Conservation (phyloP, 768 basidiomycete species). For the Hygrophoropsis aurantiaca region DNA sequence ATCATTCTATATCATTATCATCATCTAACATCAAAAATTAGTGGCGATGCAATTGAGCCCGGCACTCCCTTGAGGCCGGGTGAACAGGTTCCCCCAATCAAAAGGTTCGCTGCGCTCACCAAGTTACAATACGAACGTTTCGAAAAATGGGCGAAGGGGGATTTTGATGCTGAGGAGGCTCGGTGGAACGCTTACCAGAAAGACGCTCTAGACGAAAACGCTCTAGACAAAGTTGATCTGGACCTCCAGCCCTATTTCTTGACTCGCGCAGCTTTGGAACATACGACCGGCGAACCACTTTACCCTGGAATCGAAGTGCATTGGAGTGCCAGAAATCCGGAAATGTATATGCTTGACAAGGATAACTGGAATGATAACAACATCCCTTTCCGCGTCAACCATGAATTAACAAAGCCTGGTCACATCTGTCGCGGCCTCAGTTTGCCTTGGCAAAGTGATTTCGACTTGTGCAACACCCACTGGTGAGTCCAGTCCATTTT, state of each 20-base stretch:
- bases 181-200: constrained; percentile 4
- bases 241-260: constrained; percentile 21
- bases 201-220: too few species aligned
- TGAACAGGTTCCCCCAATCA: neutral
- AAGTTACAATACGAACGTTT: constrained; percentile 31
- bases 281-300: constrained; percentile 30
- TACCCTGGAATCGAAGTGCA: constrained; percentile 35
- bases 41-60: constrained; percentile 14
- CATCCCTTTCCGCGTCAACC: constrained; percentile 26
- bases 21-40: neutral
- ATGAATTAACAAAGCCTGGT: constrained; percentile 21
- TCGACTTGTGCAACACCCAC: constrained; percentile 28
- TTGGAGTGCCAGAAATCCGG: constrained; percentile 26
- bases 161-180: constrained; percentile 9
- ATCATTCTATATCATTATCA: neutral
- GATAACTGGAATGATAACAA: neutral
- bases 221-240: constrained; percentile 18
- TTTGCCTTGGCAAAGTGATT: constrained; percentile 38
- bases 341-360: constrained; percentile 14
- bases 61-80: constrained; percentile 1
- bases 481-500: constrained; percentile 18
- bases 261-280: constrained; percentile 28
- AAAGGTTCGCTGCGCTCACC: constrained; percentile 26
- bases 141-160: constrained; percentile 26
- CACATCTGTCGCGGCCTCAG: constrained; percentile 30